phyloP scores from a whole-genome alignment of 768 basidiomycete species.

The Ramaria sp. region DNA sequence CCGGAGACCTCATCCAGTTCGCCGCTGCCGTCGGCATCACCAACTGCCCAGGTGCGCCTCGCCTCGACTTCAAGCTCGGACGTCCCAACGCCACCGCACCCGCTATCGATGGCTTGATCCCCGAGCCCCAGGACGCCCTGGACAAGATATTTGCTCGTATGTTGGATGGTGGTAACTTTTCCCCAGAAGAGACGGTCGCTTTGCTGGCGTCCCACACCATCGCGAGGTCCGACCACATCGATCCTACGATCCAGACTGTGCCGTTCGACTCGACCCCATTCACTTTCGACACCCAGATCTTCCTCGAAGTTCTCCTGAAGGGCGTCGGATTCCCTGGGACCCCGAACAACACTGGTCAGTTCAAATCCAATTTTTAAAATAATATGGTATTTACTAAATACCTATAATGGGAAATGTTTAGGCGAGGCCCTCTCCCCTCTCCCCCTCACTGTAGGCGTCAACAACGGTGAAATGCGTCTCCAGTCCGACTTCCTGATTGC shows the following conservation, averaged over 20 bases:
- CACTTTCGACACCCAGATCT: conserved; percentile 16
- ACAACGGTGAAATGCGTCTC: conserved; percentile 18
- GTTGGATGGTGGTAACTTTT: conserved; percentile 17
- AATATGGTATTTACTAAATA: neutral
- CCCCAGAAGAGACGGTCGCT: conserved; percentile 16
- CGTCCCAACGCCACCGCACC: conserved; percentile 9
- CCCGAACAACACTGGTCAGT: conserved; percentile 26
- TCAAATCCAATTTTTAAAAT: neutral
- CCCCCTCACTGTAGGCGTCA: neutral
- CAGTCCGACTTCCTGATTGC: conserved; percentile 18
- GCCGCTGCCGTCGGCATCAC: conserved; percentile 6
- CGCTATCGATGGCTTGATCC: conserved; percentile 8
- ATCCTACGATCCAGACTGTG: conserved; percentile 16
- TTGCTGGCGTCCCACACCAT: conserved; percentile 19
- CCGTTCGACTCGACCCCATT: conserved; percentile 17
- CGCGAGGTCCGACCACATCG: conserved; percentile 18
- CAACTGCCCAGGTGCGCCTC: conserved; percentile 17
- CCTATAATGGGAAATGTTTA: neutral
- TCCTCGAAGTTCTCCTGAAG: conserved; percentile 18
- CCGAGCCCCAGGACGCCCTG: conserved; percentile 14
- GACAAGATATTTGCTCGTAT: conserved; percentile 16
- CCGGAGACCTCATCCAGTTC: conserved; percentile 9
- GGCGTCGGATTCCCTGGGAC: conserved; percentile 21
- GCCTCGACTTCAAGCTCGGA: neutral
- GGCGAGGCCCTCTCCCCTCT: conserved; percentile 6